Evolutionary conservation across 208 protist genomes (phyloP).

Genomic region (Trypanosoma avium): DNA sequence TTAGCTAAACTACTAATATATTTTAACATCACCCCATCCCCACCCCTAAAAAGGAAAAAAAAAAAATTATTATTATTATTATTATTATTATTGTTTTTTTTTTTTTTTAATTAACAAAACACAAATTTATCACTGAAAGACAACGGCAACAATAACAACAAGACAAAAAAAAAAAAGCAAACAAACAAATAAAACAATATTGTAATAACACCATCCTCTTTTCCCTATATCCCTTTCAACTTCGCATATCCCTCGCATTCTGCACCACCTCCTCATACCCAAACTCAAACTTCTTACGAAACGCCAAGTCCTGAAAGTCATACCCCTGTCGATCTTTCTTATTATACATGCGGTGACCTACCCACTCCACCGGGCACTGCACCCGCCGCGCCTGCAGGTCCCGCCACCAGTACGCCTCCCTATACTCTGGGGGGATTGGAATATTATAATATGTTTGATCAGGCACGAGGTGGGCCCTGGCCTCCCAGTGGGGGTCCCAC

Average conservation of each 20-base stretch:
- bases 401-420: constrained; percentile 93
- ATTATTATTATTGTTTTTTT: not conserved
- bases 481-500: constrained; percentile 79
- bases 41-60: constrained; percentile 5
- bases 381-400: constrained; percentile 87
- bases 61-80: not conserved
- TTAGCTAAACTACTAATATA: too few species aligned
- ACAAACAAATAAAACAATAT: too few species aligned
- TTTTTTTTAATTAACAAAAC: too few species aligned
- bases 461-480: constrained; percentile 70
- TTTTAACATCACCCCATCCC: too few species aligned
- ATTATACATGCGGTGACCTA: constrained; percentile 82
- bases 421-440: constrained; percentile 82
- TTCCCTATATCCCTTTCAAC: constrained; percentile 23
- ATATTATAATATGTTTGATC: constrained; percentile 83
- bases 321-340: constrained; percentile 63
- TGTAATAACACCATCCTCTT: too few species aligned
- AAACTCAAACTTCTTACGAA: constrained; percentile 89
- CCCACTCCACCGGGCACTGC: constrained; percentile 90
- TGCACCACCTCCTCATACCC: constrained; percentile 74
- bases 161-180: not conserved
- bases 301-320: constrained; percentile 89
- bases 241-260: constrained; percentile 89
- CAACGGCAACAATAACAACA: constrained; percentile 5
- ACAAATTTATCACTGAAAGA: too few species aligned